Base-by-base conservation (phyloP, 2,329 filamentous ascomycete genomes). In the Neonectria coccinea region DNA sequence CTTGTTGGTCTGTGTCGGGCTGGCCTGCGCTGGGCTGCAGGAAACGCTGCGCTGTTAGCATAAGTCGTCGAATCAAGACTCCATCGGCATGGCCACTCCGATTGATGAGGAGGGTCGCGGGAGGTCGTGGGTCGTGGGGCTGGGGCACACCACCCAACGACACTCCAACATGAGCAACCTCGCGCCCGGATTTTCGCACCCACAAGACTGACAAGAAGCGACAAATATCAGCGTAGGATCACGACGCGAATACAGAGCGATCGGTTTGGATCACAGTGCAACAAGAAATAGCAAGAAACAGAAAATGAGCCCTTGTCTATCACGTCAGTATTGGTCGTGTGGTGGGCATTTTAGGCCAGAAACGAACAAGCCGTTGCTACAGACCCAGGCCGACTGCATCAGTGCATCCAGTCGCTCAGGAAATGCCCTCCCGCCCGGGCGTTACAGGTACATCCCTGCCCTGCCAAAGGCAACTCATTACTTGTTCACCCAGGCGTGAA, bases 1-100 rank as follows among this genome's bases (percentile, higher is more conserved):
- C 29, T 39, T 20, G 25, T 42, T 20, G 39, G n/a, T 16, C 39
- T 42, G n/a, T 8, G n/a, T 18, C 9, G 8, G n/a, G 16, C 48
- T 51, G 55, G 61, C 51, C 60, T 62, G 54, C 31, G 36, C 56
- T 45, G 56, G 64, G 50, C 59, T 66, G 66, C 61, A 68, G 66
- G 59, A 61, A 66, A 70, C 59, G 68, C 51, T 73, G 63, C 58
- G 63, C 63, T 72, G 66, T 72, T 66, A 64, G 64, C 55, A 70
- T 59, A 47, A 64, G 70, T 71, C 67, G 71, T 73, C 71, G 68
- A 72, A 73, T 73, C 71, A 73, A 73, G 72, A 74, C 70, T 71
- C 64, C 67, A 72, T 69, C 67, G 66, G 68, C 59, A 65, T 60
- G 58, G 62, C 61, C 69, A 57, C 64, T 66, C 72, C 66, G 63